Evolutionary conservation across 352 stramenopile genomes (phyloP), one percentile per base, ranked within the genome.

Genomic region (Pythium angustatum): DNA sequence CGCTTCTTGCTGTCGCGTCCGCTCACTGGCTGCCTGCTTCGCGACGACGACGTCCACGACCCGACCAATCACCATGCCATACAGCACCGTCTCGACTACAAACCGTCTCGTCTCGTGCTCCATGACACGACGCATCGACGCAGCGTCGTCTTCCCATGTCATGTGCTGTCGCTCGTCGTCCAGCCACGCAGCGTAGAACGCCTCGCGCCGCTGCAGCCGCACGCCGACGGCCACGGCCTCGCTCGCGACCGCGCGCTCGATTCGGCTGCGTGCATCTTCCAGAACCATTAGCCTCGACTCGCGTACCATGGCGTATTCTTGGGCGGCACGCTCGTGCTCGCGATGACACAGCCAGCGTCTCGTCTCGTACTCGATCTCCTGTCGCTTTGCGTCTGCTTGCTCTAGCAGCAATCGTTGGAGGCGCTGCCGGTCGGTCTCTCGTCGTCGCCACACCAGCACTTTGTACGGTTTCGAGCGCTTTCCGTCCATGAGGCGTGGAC

Each of bases 361-460:
- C 6, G 19, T 33, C 5, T 50, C 40, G 45, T 66, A 67, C 10
- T 71, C 61, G 7, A 28, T 43, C 26, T 51, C 14, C 24, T 48
- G 30, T 2, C 24, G 48, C 28, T 59, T 40, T 22, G 36, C 12
- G 0, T 54, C 59, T 8, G 33, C 14, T 3, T 40, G 10, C 6
- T 58, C n/a, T 1, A 5, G 11, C 22, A 40, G 21, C 3, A 69
- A 3, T 6, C 68, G 61, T 14, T 31, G 40, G 9, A 72, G 24
- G 9, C 62, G 66, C 33, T 77, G 40, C 0, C 17, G 14, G 5
- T 8, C 14, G 11, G n/a, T 71, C 41, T 75, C 69, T 40, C 47
- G 56, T 36, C 66, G 58, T 26, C 66, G 55, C 55, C 69, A 79
- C 11, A 77, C 54, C 3, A 58, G 36, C 5, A 66, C 54, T 24